Conservation (phyloP, 345 rosid species). For the Citrus cavaleriei region DNA sequence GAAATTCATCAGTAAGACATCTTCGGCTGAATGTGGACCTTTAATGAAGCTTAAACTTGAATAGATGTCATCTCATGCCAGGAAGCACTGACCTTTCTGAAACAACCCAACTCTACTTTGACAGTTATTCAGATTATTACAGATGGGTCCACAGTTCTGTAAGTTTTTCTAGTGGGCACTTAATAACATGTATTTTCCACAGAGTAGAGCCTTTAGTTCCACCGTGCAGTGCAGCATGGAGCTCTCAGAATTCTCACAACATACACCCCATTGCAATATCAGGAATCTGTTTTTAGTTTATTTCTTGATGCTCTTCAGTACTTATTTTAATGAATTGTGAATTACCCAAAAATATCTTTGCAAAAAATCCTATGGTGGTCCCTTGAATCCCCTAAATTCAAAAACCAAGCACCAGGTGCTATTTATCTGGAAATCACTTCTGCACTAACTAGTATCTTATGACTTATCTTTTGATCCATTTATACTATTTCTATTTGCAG, state of each 20-base stretch:
- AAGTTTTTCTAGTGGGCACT: too few relatives aligned
- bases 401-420: background rate
- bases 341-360: background rate
- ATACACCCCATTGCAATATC: background rate
- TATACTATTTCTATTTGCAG: conserved; percentile 34
- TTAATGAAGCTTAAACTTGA: background rate
- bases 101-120: too few relatives aligned
- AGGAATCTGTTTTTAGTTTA: background rate
- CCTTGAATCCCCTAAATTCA: background rate
- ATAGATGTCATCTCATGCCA: background rate
- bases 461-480: background rate
- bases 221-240: background rate
- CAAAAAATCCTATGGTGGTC: background rate
- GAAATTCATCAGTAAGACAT: background rate
- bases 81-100: background rate
- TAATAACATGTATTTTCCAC: background rate
- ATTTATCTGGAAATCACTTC: background rate
- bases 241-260: background rate
- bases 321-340: background rate
- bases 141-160: too few relatives aligned
- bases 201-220: background rate
- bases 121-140: too few relatives aligned
- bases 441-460: background rate
- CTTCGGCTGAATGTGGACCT: background rate
- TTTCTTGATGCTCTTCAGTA: background rate